Conservation (phyloP, 495 filamentous ascomycete genomes). For the Neurospora pannonica region DNA sequence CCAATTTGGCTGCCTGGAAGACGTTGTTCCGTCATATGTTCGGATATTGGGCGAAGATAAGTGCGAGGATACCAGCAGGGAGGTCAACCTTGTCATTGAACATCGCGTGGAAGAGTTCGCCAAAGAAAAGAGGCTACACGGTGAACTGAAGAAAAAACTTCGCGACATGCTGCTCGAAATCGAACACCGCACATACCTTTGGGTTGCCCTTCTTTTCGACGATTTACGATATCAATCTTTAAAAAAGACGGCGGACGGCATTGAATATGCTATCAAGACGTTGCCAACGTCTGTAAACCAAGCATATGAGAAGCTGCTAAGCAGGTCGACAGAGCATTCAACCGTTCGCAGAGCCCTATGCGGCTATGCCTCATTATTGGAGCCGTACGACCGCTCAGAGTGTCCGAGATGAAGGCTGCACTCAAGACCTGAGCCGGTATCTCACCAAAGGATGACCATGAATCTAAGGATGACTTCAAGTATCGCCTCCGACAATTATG, state of each 20-base stretch:
- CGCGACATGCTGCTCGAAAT: conserved; percentile 15
- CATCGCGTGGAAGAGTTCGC: conserved; percentile 19
- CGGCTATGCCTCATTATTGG: conserved; percentile 32
- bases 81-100: conserved; percentile 36
- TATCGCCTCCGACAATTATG: neutral
- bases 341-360: conserved; percentile 26
- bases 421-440: conserved; percentile 17
- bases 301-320: conserved; percentile 36
- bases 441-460: conserved; percentile 11
- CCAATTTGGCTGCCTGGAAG: conserved; percentile 18
- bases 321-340: conserved; percentile 12
- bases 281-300: conserved; percentile 27
- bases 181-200: conserved; percentile 29
- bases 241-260: conserved; percentile 7
- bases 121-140: conserved; percentile 7
- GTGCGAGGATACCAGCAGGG: conserved; percentile 27
- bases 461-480: conserved; percentile 14
- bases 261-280: conserved; percentile 10
- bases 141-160: conserved; percentile 13
- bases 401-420: conserved; percentile 27
- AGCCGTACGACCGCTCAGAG: conserved; percentile 27
- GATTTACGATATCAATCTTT: neutral
- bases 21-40: conserved; percentile 20
- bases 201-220: conserved; percentile 26
- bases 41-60: conserved; percentile 31